phyloP scores from a whole-genome alignment of 2,329 filamentous ascomycete species.

The Penicillium sp. region DNA sequence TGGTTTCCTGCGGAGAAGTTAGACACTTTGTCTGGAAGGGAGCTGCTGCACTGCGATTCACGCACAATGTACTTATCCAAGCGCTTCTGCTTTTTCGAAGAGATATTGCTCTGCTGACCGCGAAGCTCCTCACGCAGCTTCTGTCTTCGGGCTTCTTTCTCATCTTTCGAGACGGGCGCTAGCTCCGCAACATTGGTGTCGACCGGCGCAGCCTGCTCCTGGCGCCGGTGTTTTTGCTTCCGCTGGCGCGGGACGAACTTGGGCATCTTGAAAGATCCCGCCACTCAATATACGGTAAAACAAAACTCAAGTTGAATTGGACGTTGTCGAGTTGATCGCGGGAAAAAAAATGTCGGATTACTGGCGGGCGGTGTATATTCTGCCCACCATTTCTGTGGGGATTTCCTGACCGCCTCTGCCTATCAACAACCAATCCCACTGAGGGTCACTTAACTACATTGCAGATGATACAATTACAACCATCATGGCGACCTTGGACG shows the following conservation, averaged over 20 bases:
- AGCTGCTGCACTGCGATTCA: slow-evolving; percentile 14
- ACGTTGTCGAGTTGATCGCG: slow-evolving; percentile 4
- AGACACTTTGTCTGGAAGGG: slow-evolving; percentile 11
- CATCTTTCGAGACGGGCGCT: slow-evolving; percentile 53
- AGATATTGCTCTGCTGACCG: slow-evolving; percentile 60
- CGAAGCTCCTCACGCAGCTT: slow-evolving; percentile 59
- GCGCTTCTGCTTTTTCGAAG: slow-evolving; percentile 68
- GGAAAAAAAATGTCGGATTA: slow-evolving; percentile 26
- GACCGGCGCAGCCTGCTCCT: slow-evolving; percentile 43
- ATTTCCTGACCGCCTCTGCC: slow-evolving; percentile 13
- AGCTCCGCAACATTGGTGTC: slow-evolving; percentile 51
- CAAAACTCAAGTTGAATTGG: slow-evolving; percentile 7
- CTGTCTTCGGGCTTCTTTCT: slow-evolving; percentile 58
- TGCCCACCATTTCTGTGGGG: slow-evolving; percentile 23
- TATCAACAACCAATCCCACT: slow-evolving; percentile 19
- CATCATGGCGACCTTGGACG: slow-evolving; percentile 34
- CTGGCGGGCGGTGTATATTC: slow-evolving; percentile 21
- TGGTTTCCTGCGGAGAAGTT: slow-evolving; percentile 67
- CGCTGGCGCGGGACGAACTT: slow-evolving; percentile 61
- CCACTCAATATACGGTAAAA: slow-evolving; percentile 17
- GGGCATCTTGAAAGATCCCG: slow-evolving; percentile 38
- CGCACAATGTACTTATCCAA: slow-evolving; percentile 69
- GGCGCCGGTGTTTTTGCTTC: slow-evolving; percentile 57
- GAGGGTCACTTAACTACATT: too few relatives aligned
- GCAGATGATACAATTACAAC: neutral